These are phyloP conservation scores for Yamadazyma tumulicola DNA, from an alignment of 805 yeast genomes.

Conservation along the genomic window DNA sequence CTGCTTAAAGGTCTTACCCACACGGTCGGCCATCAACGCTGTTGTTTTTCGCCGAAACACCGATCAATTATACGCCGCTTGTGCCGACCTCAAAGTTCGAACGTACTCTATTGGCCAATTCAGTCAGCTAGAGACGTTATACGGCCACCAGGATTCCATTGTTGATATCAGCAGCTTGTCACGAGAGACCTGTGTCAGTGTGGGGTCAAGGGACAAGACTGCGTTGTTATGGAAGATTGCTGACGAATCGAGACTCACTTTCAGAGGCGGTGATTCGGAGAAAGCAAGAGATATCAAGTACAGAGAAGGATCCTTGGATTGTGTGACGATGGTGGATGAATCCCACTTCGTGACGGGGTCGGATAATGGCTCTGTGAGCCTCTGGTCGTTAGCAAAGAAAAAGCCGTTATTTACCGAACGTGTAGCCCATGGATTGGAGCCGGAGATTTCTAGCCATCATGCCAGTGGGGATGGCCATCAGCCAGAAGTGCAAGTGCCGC, in stretches of 20 bases:
- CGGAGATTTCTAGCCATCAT: constrained; percentile 36
- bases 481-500: constrained; percentile 57
- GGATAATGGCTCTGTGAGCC: constrained; percentile 85
- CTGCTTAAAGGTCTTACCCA: constrained; percentile 73
- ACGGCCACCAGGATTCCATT: constrained; percentile 93
- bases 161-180: constrained; percentile 76
- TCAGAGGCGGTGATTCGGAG: constrained; percentile 80
- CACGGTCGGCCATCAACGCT: constrained; percentile 70
- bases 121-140: constrained; percentile 84
- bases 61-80: constrained; percentile 86
- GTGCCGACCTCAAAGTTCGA: constrained; percentile 88
- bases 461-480: constrained; percentile 54
- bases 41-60: constrained; percentile 74
- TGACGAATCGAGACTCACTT: constrained; percentile 90
- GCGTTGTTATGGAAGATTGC: constrained; percentile 96
- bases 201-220: constrained; percentile 91
- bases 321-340: constrained; percentile 88
- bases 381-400: constrained; percentile 90
- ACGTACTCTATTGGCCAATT: constrained; percentile 82
- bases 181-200: constrained; percentile 91
- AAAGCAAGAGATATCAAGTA: constrained; percentile 27
- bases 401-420: constrained; percentile 73
- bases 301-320: constrained; percentile 86
- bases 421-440: constrained; percentile 72
- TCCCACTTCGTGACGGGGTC: constrained; percentile 92